Conservation (phyloP, 2,329 filamentous ascomycete species). For the Colletotrichum simmondsii region DNA sequence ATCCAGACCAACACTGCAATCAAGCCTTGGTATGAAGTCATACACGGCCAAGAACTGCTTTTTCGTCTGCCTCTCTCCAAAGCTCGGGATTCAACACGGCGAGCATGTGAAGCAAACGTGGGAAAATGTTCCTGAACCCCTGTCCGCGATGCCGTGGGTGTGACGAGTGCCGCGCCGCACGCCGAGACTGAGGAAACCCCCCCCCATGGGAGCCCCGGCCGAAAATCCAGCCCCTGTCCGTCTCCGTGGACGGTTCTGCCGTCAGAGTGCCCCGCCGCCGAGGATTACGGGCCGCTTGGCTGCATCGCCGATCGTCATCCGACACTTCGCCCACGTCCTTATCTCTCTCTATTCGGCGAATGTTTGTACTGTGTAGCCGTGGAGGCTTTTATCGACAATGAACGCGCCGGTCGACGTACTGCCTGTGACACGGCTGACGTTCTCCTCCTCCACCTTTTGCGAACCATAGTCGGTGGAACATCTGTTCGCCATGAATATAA, state of each 20-base stretch:
- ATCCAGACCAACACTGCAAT: background rate
- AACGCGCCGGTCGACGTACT: background rate
- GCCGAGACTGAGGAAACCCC: background rate
- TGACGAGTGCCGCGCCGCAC: constrained; percentile 31
- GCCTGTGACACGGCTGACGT: constrained; percentile 4
- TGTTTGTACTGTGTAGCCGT: background rate
- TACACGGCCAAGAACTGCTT: background rate
- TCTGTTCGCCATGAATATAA: background rate
- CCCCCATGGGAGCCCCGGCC: too few species aligned
- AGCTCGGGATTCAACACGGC: background rate
- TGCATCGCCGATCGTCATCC: constrained; percentile 19
- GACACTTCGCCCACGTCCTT: background rate
- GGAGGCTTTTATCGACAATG: constrained; percentile 18
- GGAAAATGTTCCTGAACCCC: background rate
- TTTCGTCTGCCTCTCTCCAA: background rate
- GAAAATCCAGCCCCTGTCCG: too few species aligned
- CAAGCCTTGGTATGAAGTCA: constrained; percentile 34
- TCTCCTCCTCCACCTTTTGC: too few species aligned
- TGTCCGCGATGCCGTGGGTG: background rate
- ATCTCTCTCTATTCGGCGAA: background rate
- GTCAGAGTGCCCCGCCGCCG: constrained; percentile 18
- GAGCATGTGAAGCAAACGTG: background rate
- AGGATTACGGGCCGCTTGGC: constrained; percentile 21
- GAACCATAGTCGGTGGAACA: background rate
- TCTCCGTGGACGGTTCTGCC: background rate